Evolutionary conservation across 768 basidiomycete genomes (phyloP).

Genomic region (Kwoniella bestiolae): DNA sequence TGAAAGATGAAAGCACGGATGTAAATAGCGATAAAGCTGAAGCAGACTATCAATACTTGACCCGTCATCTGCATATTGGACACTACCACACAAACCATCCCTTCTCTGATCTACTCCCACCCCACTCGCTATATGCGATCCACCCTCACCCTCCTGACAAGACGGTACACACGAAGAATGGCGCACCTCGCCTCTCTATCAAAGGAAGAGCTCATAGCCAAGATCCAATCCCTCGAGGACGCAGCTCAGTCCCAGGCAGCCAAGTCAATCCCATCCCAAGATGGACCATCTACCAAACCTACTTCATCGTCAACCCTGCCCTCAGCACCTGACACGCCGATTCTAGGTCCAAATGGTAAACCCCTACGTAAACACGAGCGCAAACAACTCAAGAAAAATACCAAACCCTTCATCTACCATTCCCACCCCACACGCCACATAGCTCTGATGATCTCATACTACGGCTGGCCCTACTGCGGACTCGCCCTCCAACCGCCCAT

Average conservation of each 20-base stretch:
- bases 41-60: too few relatives aligned
- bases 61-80: neutral
- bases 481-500: slow-evolving; percentile 71
- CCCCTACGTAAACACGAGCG: slow-evolving; percentile 11
- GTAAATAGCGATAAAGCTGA: too few relatives aligned
- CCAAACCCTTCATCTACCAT: slow-evolving; percentile 67
- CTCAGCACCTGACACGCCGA: slow-evolving; percentile 28
- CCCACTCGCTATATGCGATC: slow-evolving; percentile 11
- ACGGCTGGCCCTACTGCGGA: slow-evolving; percentile 89
- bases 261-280: neutral
- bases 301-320: slow-evolving; percentile 35
- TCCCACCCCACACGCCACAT: slow-evolving; percentile 81
- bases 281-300: slow-evolving; percentile 30
- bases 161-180: slow-evolving; percentile 16
- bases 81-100: neutral
- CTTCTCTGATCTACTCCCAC: neutral
- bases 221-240: slow-evolving; percentile 66
- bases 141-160: slow-evolving; percentile 2
- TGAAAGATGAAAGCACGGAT: too few relatives aligned
- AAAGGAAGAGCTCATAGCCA: slow-evolving; percentile 72
- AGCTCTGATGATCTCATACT: slow-evolving; percentile 89
- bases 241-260: neutral
- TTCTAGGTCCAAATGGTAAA: slow-evolving; percentile 2
- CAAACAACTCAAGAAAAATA: slow-evolving; percentile 15
- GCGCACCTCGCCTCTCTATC: slow-evolving; percentile 64